Evolutionary conservation across 148 eudicot species (phyloP).

Genomic region (Euryodendron excelsum): DNA sequence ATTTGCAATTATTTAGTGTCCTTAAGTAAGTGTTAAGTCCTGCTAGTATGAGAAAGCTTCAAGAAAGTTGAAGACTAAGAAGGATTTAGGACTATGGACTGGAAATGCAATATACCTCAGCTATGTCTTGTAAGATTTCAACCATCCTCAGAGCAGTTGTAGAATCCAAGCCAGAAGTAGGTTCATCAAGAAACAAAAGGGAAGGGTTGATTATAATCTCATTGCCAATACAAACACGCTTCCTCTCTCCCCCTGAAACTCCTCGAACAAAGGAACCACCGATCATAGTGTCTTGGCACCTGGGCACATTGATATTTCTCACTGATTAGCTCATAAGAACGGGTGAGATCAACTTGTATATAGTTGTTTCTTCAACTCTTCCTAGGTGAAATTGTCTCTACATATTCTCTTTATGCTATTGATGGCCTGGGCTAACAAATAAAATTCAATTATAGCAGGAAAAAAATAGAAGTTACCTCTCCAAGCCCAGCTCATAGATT

Average conservation of each 20-base stretch:
- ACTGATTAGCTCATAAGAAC: conserved; percentile 12
- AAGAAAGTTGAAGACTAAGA: too few species aligned
- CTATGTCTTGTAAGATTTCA: conserved; percentile 50
- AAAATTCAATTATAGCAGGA: neutral
- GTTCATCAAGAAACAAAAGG: conserved; percentile 62
- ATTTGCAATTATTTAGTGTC: too few species aligned
- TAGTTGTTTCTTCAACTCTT: neutral
- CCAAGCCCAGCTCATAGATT: conserved; percentile 76
- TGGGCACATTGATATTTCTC: conserved; percentile 18
- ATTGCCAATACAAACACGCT: conserved; percentile 60
- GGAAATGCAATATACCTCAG: conserved; percentile 35
- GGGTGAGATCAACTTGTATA: neutral
- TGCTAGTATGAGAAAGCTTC: too few species aligned
- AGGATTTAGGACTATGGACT: neutral
- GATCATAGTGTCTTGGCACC: conserved; percentile 68
- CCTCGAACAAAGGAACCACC: conserved; percentile 70
- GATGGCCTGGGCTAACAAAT: neutral
- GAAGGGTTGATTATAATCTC: conserved; percentile 66
- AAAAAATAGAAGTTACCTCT: conserved; percentile 46
- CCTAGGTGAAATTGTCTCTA: neutral
- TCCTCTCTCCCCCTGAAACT: conserved; percentile 68
- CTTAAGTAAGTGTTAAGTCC: too few species aligned
- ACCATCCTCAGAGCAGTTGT: conserved; percentile 56
- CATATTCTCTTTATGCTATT: neutral
- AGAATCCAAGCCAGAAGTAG: conserved; percentile 68